Percentiles rank a stretch among this genome's conserved stretches.
These are phyloP conservation scores for Claviceps spartinae DNA, from an alignment of 2,329 filamentous ascomycete genomes.

Conservation along the genomic window DNA sequence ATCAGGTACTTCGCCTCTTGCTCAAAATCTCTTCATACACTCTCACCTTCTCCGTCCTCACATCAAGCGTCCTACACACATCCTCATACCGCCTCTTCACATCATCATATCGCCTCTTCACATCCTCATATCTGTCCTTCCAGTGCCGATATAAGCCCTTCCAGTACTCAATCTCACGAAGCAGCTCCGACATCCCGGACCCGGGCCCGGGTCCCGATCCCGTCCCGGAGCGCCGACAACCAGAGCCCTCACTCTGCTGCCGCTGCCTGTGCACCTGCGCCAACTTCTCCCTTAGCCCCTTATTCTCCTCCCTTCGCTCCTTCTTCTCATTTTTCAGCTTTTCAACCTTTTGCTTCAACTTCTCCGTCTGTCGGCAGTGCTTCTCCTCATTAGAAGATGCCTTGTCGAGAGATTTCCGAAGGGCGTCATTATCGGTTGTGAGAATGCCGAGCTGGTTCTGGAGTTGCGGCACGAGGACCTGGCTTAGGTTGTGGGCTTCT, in stretches of 20 bases:
- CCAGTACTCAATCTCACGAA: slow-evolving; percentile 22
- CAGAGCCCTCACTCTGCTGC: not conserved
- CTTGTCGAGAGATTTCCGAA: slow-evolving; percentile 24
- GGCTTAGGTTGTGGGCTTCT: slow-evolving; percentile 21
- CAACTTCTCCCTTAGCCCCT: slow-evolving; percentile 19
- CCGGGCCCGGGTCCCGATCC: slow-evolving; percentile 22
- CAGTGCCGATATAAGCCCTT: slow-evolving; percentile 18
- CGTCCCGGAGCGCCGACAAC: slow-evolving; percentile 9
- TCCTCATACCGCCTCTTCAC: slow-evolving; percentile 16
- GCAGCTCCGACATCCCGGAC: slow-evolving; percentile 21
- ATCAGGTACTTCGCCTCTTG: slow-evolving; percentile 3
- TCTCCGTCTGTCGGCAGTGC: slow-evolving; percentile 18
- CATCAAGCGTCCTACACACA: slow-evolving; percentile 15
- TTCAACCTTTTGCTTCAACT: slow-evolving; percentile 19
- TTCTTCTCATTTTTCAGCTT: slow-evolving; percentile 24
- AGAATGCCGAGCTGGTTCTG: slow-evolving; percentile 24
- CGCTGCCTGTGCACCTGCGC: slow-evolving; percentile 16
- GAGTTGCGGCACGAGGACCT: slow-evolving; percentile 22
- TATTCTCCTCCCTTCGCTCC: slow-evolving; percentile 19
- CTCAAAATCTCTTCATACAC: slow-evolving; percentile 22
- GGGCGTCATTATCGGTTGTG: slow-evolving; percentile 23
- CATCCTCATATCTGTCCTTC: slow-evolving; percentile 17
- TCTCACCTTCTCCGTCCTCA: slow-evolving; percentile 19
- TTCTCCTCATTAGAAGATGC: slow-evolving; percentile 17
- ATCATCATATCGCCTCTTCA: slow-evolving; percentile 15